These are phyloP conservation scores for Neonectria faginata DNA, from an alignment of 2,329 filamentous ascomycete genomes.

Conservation along the genomic window DNA sequence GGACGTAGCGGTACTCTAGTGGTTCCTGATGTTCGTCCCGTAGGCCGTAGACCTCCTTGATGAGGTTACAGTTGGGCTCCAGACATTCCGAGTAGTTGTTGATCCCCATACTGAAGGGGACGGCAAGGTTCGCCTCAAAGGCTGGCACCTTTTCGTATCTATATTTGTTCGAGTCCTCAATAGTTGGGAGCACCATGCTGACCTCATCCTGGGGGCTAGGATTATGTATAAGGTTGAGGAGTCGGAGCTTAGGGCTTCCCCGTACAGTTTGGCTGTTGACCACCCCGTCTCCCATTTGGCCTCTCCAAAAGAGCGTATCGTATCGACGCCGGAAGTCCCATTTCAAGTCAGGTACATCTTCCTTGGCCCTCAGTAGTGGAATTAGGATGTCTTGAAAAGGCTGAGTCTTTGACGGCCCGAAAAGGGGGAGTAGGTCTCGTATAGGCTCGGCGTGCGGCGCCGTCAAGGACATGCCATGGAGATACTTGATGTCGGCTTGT, in stretches of 20 bases:
- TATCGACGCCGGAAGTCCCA: conserved; percentile 70
- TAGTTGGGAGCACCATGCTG: conserved; percentile 67
- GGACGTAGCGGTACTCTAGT: conserved; percentile 75
- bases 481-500: conserved; percentile 78
- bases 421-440: conserved; percentile 76
- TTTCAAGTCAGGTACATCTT: conserved; percentile 57
- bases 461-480: conserved; percentile 80
- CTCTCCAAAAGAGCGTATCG: conserved; percentile 79
- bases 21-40: conserved; percentile 59
- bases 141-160: conserved; percentile 67
- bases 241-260: conserved; percentile 75
- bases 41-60: conserved; percentile 48
- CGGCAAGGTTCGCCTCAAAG: conserved; percentile 63
- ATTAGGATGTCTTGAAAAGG: conserved; percentile 83
- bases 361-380: conserved; percentile 63
- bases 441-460: conserved; percentile 72
- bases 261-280: conserved; percentile 67
- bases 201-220: conserved; percentile 62
- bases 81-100: conserved; percentile 68
- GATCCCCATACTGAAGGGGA: conserved; percentile 70
- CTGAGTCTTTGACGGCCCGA: conserved; percentile 78
- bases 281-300: conserved; percentile 69
- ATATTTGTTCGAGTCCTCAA: conserved; percentile 54
- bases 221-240: conserved; percentile 76
- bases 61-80: conserved; percentile 52